Base-by-base conservation (phyloP, 108 stramenopile genomes). In the Skeletonema costatum region DNA sequence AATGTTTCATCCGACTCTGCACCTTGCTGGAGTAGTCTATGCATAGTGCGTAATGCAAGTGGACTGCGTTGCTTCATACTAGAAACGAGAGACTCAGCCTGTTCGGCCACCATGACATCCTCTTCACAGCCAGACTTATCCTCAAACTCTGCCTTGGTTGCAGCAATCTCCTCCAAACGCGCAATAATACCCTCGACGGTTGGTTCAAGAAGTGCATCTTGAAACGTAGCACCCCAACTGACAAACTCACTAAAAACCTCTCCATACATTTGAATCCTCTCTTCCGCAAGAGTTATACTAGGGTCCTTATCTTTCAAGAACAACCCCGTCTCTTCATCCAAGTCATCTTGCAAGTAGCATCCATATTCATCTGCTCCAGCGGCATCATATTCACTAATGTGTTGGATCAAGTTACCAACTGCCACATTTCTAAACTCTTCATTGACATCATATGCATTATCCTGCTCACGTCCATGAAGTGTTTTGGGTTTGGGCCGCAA, bases 11-110 rank as follows among this genome's bases (percentile, higher is more conserved):
- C 66, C 11, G 62, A 48, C 33, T 65, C 65, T 33, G 68, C 56
- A 33, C 91, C 93, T 60, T 81, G 64, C 38, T 59, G 65, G 67
- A 94, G 62, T 11, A 94, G 71, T 51, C 76, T 77, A 56, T 94
- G 70, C 17, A 76, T 80, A 10, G 87, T 87, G n/a, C 74, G 51
- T 68, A 94, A 76, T 11, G 93, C 86, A 63, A 94, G 73, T 2
- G 93, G 93, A 51, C 91, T 90, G 65, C 90, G 90, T 14, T 65
- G 68, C 59, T 92, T 88, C 88, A 94, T 88, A 17, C 84, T 74
- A 16, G 71, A 41, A 16, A 88, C 74, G 64, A 94, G 62, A 30
- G 60, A 65, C 53, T 60, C 58, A 2, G 80, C 80, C 56, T 84
- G 76, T 11, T 85, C 82, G 13, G 93, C 93, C 16, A 89, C 84